These are phyloP conservation scores for Jatropha multifida DNA, from an alignment of 441 rosid genomes.

Conservation along the genomic window DNA sequence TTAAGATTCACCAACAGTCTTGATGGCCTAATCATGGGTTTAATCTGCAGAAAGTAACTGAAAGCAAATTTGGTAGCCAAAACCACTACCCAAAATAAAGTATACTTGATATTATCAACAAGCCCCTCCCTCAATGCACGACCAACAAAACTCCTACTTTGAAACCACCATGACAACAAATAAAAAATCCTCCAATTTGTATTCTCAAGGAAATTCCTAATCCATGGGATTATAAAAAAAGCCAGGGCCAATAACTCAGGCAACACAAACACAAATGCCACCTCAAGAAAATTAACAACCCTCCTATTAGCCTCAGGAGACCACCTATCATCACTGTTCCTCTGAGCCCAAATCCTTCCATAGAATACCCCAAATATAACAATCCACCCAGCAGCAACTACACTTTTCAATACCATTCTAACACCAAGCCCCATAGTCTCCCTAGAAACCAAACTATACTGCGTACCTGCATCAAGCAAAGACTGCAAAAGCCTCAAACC, in stretches of 20 bases:
- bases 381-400: conserved; percentile 66
- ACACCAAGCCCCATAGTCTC: conserved; percentile 66
- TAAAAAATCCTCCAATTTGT: conserved; percentile 76
- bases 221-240: conserved; percentile 73
- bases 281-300: conserved; percentile 56
- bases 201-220: conserved; percentile 76
- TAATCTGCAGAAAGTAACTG: conserved; percentile 85
- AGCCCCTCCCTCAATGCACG: conserved; percentile 90
- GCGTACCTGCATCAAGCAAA: conserved; percentile 66
- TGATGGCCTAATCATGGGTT: conserved; percentile 74
- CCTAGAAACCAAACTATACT: conserved; percentile 59
- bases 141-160: conserved; percentile 80
- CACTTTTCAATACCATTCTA: conserved; percentile 68
- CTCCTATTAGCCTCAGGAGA: conserved; percentile 39
- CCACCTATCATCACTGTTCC: conserved; percentile 51
- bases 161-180: conserved; percentile 89
- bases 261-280: conserved; percentile 51
- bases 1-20: conserved; percentile 42
- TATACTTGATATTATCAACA: conserved; percentile 70
- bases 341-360: conserved; percentile 65
- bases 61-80: conserved; percentile 72
- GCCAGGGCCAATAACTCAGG: conserved; percentile 72
- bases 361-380: conserved; percentile 60
- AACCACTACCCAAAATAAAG: conserved; percentile 68
- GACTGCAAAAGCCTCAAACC: conserved; percentile 79